A percentile compares a stretch with the other conserved stretches of the same genome.
Evolutionary conservation across 2,329 filamentous ascomycete genomes (phyloP).

Genomic region (Exophiala xenobiotica): DNA sequence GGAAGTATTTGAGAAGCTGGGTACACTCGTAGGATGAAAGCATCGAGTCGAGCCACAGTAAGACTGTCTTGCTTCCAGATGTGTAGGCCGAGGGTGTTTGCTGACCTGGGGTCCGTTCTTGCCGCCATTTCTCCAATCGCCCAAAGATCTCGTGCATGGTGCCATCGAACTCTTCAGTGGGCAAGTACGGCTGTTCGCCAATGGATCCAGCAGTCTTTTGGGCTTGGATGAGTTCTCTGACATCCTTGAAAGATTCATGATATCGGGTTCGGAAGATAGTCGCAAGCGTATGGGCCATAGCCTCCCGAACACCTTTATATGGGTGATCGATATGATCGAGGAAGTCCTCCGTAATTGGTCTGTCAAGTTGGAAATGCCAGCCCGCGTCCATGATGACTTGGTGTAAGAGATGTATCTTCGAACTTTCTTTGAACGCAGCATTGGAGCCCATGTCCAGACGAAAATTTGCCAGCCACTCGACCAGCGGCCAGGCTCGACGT

Average conservation of each 20-base stretch:
- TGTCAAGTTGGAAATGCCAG: constrained; percentile 92
- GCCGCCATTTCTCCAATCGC: constrained; percentile 82
- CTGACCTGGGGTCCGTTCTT: constrained; percentile 78
- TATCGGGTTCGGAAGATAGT: constrained; percentile 89
- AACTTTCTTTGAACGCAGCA: constrained; percentile 97
- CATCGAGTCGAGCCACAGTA: constrained; percentile 91
- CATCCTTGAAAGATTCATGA: constrained; percentile 86
- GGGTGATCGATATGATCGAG: constrained; percentile 90
- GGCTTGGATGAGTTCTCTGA: constrained; percentile 69
- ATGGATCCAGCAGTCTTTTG: constrained; percentile 81
- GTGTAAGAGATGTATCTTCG: constrained; percentile 88
- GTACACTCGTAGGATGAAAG: constrained; percentile 91
- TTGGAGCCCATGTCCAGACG: constrained; percentile 91
- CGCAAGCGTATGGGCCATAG: constrained; percentile 85
- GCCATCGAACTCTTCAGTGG: constrained; percentile 68
- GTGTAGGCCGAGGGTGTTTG: constrained; percentile 94
- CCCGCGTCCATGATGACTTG: constrained; percentile 83
- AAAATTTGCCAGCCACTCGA: constrained; percentile 80
- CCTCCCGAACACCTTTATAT: constrained; percentile 94
- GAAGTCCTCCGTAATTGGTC: constrained; percentile 86
- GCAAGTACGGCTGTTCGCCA: constrained; percentile 79
- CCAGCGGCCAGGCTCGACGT: constrained; percentile 78
- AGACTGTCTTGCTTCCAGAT: constrained; percentile 89
- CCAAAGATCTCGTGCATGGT: constrained; percentile 74
- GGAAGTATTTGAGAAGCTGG: constrained; percentile 87